Base-by-base conservation (phyloP, 2,329 filamentous ascomycete species). In the Colletotrichum sp. region DNA sequence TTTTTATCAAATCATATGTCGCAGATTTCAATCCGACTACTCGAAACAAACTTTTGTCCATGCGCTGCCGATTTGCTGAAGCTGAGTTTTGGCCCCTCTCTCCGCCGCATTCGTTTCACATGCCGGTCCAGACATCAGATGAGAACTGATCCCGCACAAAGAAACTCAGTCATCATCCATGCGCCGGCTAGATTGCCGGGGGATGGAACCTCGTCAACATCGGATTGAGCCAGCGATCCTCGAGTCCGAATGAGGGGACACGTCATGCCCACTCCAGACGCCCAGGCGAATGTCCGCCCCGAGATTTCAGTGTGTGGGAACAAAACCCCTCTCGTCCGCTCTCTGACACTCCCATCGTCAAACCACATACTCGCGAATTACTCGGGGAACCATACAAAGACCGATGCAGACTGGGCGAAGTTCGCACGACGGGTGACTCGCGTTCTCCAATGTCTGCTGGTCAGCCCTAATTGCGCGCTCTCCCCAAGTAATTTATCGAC, bases 251-350 rank as follows among this genome's bases (percentile, higher is more conserved):
- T 43, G 57, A 57, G 57, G 11, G 71, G 55, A 71, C 68, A 73
- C 71, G 71, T 73, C 68, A 73, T 71, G 68, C 61, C 13, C 33
- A 34, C 24, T 38, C 18, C 33, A 66, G 27, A 61, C 16, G 11
- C 15, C 54, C 36, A 27, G 33, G 47, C 63, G 36, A 64, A 13
- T 34, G 31, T 61, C 47, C 8, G 33, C 38, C 36, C 66, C 54
- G 24, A 21, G 7, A 31, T 6, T 47, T 55, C 66, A 58, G 36
- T 57, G 58, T 54, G 47, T 51, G 34, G 24, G 47, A 71, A 71
- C 71, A 73, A 71, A 73, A 73, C 71, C 62, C 47, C 63, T 70
- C 71, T 43, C 47, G 18, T 31, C 62, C 21, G 68, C 62, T 66
- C 62, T 47, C 7, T 33, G 55, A 62, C 62, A 34, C 12, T 2